A percentile compares a stretch with the other conserved stretches of the same genome.
Conservation (phyloP, 192 early-diverging fungal genomes). For the Coemansia sp. region DNA sequence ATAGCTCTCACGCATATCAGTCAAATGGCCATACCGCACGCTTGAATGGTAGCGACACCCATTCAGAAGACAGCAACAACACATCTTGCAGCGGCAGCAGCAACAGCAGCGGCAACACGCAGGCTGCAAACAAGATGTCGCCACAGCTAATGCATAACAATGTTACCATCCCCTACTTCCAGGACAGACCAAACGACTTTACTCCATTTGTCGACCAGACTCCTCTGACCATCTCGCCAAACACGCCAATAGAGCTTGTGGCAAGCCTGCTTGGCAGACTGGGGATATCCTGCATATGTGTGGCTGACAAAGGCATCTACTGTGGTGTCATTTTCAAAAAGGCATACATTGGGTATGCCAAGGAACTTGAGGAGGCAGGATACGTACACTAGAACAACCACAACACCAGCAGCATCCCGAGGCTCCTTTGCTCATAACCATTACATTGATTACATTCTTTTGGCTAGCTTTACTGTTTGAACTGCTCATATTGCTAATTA, state of each 20-base stretch:
- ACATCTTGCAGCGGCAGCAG: slow-evolving; percentile 8
- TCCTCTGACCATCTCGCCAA: slow-evolving; percentile 70
- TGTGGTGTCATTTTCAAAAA: slow-evolving; percentile 89
- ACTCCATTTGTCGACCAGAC: slow-evolving; percentile 62
- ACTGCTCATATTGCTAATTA: background rate
- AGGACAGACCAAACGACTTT: slow-evolving; percentile 47
- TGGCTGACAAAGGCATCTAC: slow-evolving; percentile 71
- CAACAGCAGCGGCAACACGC: background rate
- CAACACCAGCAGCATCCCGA: background rate
- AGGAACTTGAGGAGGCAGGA: slow-evolving; percentile 65
- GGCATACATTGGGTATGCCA: slow-evolving; percentile 71
- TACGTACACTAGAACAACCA: slow-evolving; percentile 26
- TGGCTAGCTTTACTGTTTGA: background rate
- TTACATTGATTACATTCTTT: background rate
- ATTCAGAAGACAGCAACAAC: slow-evolving; percentile 12
- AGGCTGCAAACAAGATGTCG: background rate
- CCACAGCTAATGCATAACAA: slow-evolving; percentile 11
- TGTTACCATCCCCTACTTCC: slow-evolving; percentile 31
- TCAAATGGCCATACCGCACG: slow-evolving; percentile 9
- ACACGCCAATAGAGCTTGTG: slow-evolving; percentile 82
- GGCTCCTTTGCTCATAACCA: background rate
- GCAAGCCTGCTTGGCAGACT: slow-evolving; percentile 82
- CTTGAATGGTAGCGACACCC: slow-evolving; percentile 1
- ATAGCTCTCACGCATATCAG: slow-evolving; percentile 22
- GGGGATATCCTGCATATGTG: slow-evolving; percentile 78